Evolutionary conservation across 202 grass and related monocot genomes (phyloP).

Genomic region (Zizania palustris): DNA sequence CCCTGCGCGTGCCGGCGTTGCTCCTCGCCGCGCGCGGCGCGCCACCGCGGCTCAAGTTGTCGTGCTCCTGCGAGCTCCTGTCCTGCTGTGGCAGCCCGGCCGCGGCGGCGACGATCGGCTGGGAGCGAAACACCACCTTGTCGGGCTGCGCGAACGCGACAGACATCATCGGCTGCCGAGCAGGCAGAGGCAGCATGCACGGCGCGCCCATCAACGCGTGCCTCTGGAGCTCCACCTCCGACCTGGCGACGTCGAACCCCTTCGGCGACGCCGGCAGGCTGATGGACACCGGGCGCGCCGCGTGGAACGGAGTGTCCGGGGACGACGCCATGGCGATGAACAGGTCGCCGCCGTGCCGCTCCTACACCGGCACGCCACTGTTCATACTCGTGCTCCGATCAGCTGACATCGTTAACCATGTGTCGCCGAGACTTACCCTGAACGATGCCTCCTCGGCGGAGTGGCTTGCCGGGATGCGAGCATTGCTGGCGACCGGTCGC

Average conservation of each 20-base stretch:
- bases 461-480: constrained; percentile 9
- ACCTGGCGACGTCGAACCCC: constrained; percentile 29
- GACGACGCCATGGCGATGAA: background rate
- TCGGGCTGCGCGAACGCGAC: constrained; percentile 38
- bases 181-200: constrained; percentile 22
- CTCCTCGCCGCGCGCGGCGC: constrained; percentile 17
- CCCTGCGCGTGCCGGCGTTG: constrained; percentile 37
- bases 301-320: constrained; percentile 31
- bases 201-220: constrained; percentile 21
- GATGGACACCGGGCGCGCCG: constrained; percentile 49
- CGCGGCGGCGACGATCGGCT: constrained; percentile 41
- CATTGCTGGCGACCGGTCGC: constrained; percentile 25
- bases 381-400: constrained; percentile 8
- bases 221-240: constrained; percentile 17
- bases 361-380: constrained; percentile 42
- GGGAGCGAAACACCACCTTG: constrained; percentile 56
- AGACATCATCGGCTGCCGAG: background rate
- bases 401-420: background rate
- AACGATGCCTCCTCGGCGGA: constrained; percentile 3
- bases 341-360: constrained; percentile 20
- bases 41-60: constrained; percentile 24
- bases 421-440: constrained; percentile 36
- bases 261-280: constrained; percentile 76
- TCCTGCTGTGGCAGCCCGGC: background rate
- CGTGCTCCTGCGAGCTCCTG: background rate